A percentile compares a stretch with the other conserved stretches of the same genome.
Evolutionary conservation across 2,329 filamentous ascomycete species (phyloP).

Genomic region (Paraphoma chrysanthemicola): DNA sequence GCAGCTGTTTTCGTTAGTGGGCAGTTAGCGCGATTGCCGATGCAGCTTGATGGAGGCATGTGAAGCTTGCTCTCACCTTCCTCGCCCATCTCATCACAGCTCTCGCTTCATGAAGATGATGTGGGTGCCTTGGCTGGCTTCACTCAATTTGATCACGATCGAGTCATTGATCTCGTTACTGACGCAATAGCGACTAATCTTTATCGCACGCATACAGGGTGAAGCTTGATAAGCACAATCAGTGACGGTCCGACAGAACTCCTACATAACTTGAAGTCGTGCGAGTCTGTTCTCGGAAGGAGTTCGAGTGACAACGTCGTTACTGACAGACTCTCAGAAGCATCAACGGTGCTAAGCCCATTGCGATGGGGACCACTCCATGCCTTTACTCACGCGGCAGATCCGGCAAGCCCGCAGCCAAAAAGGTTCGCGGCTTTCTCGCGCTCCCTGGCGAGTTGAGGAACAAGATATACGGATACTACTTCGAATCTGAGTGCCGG

Average conservation of each 20-base stretch:
- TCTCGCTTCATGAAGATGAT: neutral
- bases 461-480: conserved; percentile 54
- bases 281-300: neutral
- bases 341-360: neutral
- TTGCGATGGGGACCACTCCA: conserved; percentile 14
- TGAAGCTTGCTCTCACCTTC: neutral
- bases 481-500: conserved; percentile 34
- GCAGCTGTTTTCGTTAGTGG: conserved; percentile 30
- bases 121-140: neutral
- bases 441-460: conserved; percentile 59
- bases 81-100: neutral
- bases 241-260: neutral
- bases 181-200: neutral
- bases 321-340: too few relatives aligned
- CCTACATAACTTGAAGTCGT: neutral
- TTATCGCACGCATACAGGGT: neutral
- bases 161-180: neutral
- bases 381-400: conserved; percentile 20
- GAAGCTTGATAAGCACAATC: neutral
- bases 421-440: conserved; percentile 37
- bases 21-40: conserved; percentile 2
- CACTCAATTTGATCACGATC: neutral
- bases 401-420: conserved; percentile 8
- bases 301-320: too few relatives aligned
- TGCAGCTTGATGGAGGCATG: neutral